These are phyloP conservation scores for Globisporangium echinulatum DNA, from an alignment of 352 stramenopile genomes.

Conservation along the genomic window DNA sequence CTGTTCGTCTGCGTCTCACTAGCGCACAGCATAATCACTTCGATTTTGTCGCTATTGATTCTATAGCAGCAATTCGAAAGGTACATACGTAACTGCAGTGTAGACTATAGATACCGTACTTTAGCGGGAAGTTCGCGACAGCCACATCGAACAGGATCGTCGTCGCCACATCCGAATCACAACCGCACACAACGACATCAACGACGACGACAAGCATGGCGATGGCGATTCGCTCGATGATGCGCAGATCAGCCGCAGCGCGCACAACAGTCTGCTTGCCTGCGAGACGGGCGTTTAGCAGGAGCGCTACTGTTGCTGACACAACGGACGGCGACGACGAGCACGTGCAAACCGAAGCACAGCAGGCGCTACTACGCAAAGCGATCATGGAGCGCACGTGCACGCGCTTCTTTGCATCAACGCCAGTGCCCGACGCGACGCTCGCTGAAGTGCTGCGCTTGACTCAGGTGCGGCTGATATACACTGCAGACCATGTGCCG, in stretches of 20 bases:
- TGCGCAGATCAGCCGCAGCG: neutral
- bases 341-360: neutral
- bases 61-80: neutral
- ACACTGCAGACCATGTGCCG: neutral
- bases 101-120: neutral
- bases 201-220: neutral
- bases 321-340: neutral
- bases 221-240: neutral
- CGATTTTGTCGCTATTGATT: neutral
- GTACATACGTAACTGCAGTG: neutral
- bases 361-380: neutral
- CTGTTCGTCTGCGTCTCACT: neutral
- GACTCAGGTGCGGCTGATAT: neutral
- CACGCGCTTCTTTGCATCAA: conserved; percentile 1
- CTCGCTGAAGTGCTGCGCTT: neutral
- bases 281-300: neutral
- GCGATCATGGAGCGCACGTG: neutral
- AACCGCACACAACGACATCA: neutral
- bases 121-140: neutral
- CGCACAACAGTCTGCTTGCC: neutral
- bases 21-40: neutral
- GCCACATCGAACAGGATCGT: neutral
- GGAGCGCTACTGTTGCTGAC: neutral
- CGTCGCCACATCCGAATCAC: neutral
- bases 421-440: neutral